phyloP scores from a whole-genome alignment of 805 yeast species.

The Nakazawaea sp. region DNA sequence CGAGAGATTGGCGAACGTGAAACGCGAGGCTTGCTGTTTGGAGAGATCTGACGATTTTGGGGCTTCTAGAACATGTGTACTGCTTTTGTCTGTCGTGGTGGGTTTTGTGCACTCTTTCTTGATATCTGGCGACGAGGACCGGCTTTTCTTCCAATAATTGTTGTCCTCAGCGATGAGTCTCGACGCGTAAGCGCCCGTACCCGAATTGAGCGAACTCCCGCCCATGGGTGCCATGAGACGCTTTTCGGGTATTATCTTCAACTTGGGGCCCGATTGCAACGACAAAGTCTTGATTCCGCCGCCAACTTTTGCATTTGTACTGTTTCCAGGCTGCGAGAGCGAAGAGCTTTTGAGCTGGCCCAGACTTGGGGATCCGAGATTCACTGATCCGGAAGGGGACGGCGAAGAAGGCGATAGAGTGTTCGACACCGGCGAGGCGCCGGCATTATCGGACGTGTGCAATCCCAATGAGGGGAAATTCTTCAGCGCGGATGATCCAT shows the following conservation, averaged over 20 bases:
- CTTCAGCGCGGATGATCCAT: no score
- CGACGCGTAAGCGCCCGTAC: background rate
- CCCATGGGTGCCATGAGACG: background rate
- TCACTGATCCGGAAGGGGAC: background rate
- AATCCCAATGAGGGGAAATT: background rate
- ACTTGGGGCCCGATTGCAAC: conserved; percentile 7
- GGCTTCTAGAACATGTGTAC: no score
- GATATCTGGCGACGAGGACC: conserved; percentile 8
- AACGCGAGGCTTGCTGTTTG: conserved; percentile 8
- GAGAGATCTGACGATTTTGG: conserved; percentile 8
- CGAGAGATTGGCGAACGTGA: conserved; percentile 8
- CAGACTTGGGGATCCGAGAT: background rate
- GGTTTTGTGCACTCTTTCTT: conserved; percentile 7
- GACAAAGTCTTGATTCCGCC: conserved; percentile 10
- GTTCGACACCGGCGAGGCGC: background rate
- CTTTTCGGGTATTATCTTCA: conserved; percentile 11
- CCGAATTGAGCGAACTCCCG: no score
- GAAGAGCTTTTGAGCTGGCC: background rate
- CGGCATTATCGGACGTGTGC: background rate
- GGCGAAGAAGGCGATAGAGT: background rate
- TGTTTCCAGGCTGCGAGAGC: background rate
- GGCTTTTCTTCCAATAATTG: conserved; percentile 10
- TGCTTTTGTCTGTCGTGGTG: conserved; percentile 6
- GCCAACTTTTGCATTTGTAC: background rate
- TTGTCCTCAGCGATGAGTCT: conserved; percentile 3